These are phyloP conservation scores for Saccharomycopsis sp. DNA, from an alignment of 805 yeast genomes.

Conservation along the genomic window DNA sequence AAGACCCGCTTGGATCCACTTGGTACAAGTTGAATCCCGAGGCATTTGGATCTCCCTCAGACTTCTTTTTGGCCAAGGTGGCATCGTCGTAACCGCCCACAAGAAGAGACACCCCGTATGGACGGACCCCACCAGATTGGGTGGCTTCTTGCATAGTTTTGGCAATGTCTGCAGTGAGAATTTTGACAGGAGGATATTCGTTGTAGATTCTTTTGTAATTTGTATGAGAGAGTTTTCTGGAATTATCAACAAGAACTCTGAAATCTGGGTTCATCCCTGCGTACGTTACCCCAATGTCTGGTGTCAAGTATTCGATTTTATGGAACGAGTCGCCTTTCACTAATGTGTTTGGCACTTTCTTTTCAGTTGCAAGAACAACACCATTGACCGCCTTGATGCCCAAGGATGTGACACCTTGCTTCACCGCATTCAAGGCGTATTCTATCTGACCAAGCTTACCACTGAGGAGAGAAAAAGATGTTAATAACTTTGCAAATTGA, in stretches of 20 bases:
- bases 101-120: slow-evolving; percentile 91
- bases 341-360: slow-evolving; percentile 73
- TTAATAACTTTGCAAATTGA: slow-evolving; percentile 4
- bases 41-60: slow-evolving; percentile 26
- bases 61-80: slow-evolving; percentile 28
- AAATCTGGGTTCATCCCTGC: slow-evolving; percentile 99
- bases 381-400: slow-evolving; percentile 96
- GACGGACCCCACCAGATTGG: slow-evolving; percentile 97
- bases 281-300: slow-evolving; percentile 93
- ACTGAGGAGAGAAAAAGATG: slow-evolving; percentile 39
- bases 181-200: slow-evolving; percentile 94
- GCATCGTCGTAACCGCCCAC: slow-evolving; percentile 88
- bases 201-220: slow-evolving; percentile 88
- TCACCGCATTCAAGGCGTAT: slow-evolving; percentile 94
- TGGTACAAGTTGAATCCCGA: slow-evolving; percentile 75
- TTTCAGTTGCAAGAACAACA: slow-evolving; percentile 92
- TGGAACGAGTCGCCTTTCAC: slow-evolving; percentile 65
- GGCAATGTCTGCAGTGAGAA: slow-evolving; percentile 90
- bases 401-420: slow-evolving; percentile 93
- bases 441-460: slow-evolving; percentile 98
- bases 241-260: slow-evolving; percentile 86
- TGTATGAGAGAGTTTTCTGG: slow-evolving; percentile 89
- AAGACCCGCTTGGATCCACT: slow-evolving; percentile 96
- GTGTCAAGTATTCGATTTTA: slow-evolving; percentile 79
- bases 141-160: slow-evolving; percentile 98